Evolutionary conservation across 305 asterid genomes (phyloP).

Genomic region (Fraxinus dipetala): DNA sequence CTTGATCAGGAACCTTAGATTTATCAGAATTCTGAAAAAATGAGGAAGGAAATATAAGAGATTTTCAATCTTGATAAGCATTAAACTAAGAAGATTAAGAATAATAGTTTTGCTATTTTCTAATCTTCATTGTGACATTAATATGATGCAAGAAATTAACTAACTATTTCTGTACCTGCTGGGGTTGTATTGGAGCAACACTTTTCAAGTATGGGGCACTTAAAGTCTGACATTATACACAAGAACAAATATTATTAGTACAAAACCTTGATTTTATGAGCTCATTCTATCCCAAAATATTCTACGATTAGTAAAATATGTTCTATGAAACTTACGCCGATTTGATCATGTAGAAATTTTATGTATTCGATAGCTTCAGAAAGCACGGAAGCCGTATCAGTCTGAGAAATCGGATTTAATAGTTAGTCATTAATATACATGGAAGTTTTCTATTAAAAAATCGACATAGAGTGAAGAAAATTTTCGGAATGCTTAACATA

Average conservation of each 20-base stretch:
- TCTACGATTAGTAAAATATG: neutral
- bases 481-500: slow-evolving; percentile 16
- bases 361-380: slow-evolving; percentile 93
- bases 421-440: neutral
- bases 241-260: neutral
- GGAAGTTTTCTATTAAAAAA: neutral
- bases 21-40: slow-evolving; percentile 48
- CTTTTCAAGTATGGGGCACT: slow-evolving; percentile 85
- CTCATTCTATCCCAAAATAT: neutral
- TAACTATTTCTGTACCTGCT: slow-evolving; percentile 44
- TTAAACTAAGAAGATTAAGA: neutral
- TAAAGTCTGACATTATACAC: slow-evolving; percentile 45
- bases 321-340: slow-evolving; percentile 55
- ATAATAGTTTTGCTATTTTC: neutral
- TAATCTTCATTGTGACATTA: neutral
- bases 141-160: neutral
- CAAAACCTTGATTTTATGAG: neutral
- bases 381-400: slow-evolving; percentile 98
- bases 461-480: slow-evolving; percentile 22
- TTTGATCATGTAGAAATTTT: slow-evolving; percentile 86
- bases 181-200: slow-evolving; percentile 61
- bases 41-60: neutral
- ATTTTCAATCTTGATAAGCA: neutral
- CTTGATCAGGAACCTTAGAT: slow-evolving; percentile 54
- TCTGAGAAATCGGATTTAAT: slow-evolving; percentile 39